phyloP scores from a whole-genome alignment of 169 alveolate genomes.

The Cryptosporidium felis region DNA sequence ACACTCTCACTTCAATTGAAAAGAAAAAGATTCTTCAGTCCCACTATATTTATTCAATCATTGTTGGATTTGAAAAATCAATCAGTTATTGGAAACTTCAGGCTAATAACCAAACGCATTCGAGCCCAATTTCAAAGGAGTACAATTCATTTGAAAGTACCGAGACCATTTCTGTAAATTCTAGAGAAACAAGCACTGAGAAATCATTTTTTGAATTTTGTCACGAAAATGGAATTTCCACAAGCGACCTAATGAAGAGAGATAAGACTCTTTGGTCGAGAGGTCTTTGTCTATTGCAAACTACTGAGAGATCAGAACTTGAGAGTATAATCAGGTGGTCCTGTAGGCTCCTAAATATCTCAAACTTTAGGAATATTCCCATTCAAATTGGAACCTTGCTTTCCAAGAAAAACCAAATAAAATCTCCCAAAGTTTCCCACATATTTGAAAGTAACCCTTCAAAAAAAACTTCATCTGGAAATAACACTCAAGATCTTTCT shows the following conservation, averaged over 20 bases:
- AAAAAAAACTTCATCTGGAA: not conserved
- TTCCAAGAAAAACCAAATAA: not conserved
- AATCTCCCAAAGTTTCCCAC: conserved; percentile 5
- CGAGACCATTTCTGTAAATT: not conserved
- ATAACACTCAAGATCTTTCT: not conserved
- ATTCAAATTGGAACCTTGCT: conserved; percentile 12
- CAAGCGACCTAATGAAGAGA: conserved; percentile 67
- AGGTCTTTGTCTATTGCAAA: conserved; percentile 49
- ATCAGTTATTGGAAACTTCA: conserved; percentile 43
- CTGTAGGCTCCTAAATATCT: conserved; percentile 33
- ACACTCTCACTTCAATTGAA: not conserved
- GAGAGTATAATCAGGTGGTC: conserved; percentile 66
- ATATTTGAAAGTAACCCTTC: conserved; percentile 18
- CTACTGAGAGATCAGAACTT: conserved; percentile 31
- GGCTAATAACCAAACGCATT: not conserved
- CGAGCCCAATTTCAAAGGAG: not conserved
- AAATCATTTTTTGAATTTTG: conserved; percentile 25
- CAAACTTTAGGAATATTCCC: conserved; percentile 58
- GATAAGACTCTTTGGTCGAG: conserved; percentile 50
- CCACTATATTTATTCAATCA: conserved; percentile 43
- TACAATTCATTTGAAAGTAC: not conserved
- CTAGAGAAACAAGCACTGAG: not conserved
- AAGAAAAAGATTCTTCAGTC: conserved; percentile 60
- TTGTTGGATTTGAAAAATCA: conserved; percentile 63
- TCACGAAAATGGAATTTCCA: conserved; percentile 35